Evolutionary conservation across 768 basidiomycete genomes (phyloP).

Genomic region (Hysterangium stoloniferum): DNA sequence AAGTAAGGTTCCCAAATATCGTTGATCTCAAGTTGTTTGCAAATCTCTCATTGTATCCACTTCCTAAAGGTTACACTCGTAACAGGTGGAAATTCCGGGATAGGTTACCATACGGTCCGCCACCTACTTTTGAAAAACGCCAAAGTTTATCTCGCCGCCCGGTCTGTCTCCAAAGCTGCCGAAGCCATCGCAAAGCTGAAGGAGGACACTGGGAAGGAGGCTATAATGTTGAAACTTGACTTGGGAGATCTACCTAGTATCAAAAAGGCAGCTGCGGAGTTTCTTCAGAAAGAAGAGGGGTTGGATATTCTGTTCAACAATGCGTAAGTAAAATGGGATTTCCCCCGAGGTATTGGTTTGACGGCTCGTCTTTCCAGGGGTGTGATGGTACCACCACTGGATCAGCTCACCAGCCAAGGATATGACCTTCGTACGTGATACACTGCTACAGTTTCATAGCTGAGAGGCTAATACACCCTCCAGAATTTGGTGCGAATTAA

Average conservation of each 20-base stretch:
- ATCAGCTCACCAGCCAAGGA: constrained; percentile 28
- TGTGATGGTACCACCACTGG: constrained; percentile 23
- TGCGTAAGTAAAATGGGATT: constrained; percentile 7
- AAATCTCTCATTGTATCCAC: neutral
- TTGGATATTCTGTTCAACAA: constrained; percentile 13
- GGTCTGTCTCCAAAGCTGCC: neutral
- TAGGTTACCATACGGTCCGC: constrained; percentile 9
- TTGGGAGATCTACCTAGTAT: constrained; percentile 11
- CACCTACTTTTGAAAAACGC: constrained; percentile 11
- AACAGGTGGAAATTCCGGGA: constrained; percentile 7
- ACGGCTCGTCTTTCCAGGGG: constrained; percentile 21
- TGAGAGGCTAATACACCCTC: too few species aligned
- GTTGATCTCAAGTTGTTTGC: neutral
- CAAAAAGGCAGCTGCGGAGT: constrained; percentile 12
- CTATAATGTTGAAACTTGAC: constrained; percentile 8
- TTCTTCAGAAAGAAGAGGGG: constrained; percentile 8
- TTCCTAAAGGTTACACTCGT: neutral
- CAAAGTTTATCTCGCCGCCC: constrained; percentile 12
- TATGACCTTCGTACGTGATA: constrained; percentile 30
- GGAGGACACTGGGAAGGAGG: constrained; percentile 7
- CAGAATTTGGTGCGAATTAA: constrained; percentile 7
- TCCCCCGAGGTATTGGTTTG: neutral
- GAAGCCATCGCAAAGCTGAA: constrained; percentile 10
- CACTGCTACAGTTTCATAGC: too few species aligned
- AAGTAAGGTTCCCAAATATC: neutral